phyloP scores from a whole-genome alignment of 2,329 filamentous ascomycete genomes.

The Scopulariopsis brevicaulis region DNA sequence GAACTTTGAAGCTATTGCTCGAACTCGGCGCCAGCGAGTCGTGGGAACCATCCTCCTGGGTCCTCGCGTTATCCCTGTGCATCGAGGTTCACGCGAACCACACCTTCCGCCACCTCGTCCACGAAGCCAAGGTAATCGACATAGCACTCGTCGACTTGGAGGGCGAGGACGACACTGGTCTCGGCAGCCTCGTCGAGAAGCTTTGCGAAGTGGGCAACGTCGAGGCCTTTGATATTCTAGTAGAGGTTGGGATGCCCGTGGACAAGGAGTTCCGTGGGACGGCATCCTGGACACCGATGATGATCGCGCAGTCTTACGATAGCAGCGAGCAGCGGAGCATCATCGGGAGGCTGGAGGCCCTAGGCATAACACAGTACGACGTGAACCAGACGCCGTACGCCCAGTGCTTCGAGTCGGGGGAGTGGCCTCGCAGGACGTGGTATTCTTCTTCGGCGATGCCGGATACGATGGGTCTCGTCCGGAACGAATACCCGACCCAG shows the following conservation, averaged over 20 bases:
- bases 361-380: not conserved
- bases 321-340: not conserved
- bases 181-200: not conserved
- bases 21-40: not conserved
- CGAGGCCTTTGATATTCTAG: not conserved
- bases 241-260: not conserved
- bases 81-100: not conserved
- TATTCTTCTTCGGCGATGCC: not conserved
- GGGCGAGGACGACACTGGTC: not conserved
- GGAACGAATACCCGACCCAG: not conserved
- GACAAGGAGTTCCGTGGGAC: not conserved
- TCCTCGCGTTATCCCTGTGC: not conserved
- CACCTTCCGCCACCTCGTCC: not conserved
- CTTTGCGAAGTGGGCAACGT: not conserved
- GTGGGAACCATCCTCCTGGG: not conserved
- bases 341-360: not conserved
- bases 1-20: not conserved
- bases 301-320: not conserved
- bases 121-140: not conserved
- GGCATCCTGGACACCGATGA: not conserved
- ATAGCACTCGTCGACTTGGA: not conserved
- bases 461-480: not conserved
- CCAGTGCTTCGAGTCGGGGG: not conserved
- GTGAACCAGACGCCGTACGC: not conserved
- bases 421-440: not conserved